Percentiles rank a stretch among this genome's conserved stretches.
These are phyloP conservation scores for Capsella bursapastoris DNA, from an alignment of 345 rosid genomes.

Conservation along the genomic window DNA sequence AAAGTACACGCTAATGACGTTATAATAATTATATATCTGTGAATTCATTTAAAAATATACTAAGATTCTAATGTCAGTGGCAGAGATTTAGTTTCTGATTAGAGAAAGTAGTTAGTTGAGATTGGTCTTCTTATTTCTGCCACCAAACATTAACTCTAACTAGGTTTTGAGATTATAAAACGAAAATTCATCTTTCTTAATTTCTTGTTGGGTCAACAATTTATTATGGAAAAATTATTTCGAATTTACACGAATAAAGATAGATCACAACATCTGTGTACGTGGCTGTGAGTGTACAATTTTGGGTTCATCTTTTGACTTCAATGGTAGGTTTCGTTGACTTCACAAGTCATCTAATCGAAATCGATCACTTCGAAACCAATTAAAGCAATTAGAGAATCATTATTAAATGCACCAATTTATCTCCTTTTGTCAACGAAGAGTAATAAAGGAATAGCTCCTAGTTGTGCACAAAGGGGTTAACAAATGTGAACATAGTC, in stretches of 20 bases:
- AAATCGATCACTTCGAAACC: conserved; percentile 42
- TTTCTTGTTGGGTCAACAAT: not conserved
- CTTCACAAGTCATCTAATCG: conserved; percentile 36
- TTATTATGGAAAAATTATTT: not conserved
- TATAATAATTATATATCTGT: not conserved
- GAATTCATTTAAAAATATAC: not conserved
- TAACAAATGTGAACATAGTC: conserved; percentile 40
- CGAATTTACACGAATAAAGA: conserved; percentile 4
- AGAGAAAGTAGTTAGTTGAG: conserved; percentile 14
- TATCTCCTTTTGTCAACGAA: conserved; percentile 22
- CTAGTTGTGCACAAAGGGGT: conserved; percentile 4
- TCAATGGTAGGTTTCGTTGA: conserved; percentile 32
- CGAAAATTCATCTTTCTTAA: not conserved
- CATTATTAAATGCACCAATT: conserved; percentile 26
- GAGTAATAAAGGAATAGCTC: conserved; percentile 12
- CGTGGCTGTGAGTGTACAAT: conserved; percentile 33
- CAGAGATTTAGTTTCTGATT: conserved; percentile 20
- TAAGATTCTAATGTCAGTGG: not conserved
- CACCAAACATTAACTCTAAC: conserved; percentile 19
- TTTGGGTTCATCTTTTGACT: conserved; percentile 33
- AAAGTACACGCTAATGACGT: conserved; percentile 20
- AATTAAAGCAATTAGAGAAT: conserved; percentile 35
- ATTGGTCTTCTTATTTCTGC: conserved; percentile 16
- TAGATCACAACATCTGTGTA: conserved; percentile 1
- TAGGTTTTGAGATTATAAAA: not conserved